phyloP scores from a whole-genome alignment of 768 basidiomycete species.

The Leccinum longicurvipes region DNA sequence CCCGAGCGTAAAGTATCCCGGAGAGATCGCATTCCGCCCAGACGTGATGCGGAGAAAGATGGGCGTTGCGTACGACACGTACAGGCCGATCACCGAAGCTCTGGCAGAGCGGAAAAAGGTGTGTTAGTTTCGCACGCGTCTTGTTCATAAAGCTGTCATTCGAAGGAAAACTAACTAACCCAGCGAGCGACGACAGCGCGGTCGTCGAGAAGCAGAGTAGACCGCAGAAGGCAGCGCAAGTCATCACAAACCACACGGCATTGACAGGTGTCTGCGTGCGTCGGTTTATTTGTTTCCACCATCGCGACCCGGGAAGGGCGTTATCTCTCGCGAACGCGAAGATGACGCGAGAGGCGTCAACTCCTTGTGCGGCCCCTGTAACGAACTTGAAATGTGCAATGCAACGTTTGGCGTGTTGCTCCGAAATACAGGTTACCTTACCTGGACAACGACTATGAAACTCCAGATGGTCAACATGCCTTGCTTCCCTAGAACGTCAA shows the following conservation, averaged over 20 bases:
- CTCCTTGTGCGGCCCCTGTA: constrained; percentile 72
- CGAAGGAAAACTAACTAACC: constrained; percentile 42
- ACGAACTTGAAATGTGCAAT: constrained; percentile 44
- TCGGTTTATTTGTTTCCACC: constrained; percentile 61
- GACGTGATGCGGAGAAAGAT: constrained; percentile 72
- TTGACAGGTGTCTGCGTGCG: constrained; percentile 68
- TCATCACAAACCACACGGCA: constrained; percentile 74
- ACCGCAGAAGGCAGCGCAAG: constrained; percentile 52
- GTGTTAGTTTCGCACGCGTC: neutral
- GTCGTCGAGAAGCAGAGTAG: constrained; percentile 62
- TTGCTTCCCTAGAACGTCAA: constrained; percentile 60
- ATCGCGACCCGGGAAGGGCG: constrained; percentile 67
- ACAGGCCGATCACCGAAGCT: constrained; percentile 67
- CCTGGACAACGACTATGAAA: constrained; percentile 62
- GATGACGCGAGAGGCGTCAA: constrained; percentile 72
- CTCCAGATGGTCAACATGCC: constrained; percentile 75
- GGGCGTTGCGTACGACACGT: constrained; percentile 58
- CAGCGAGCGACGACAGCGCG: constrained; percentile 63
- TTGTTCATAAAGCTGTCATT: neutral
- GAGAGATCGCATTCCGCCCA: constrained; percentile 53
- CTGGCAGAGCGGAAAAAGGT: constrained; percentile 36
- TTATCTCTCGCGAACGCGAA: constrained; percentile 78
- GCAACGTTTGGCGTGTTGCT: neutral
- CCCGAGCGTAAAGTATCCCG: constrained; percentile 61
- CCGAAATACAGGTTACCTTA: constrained; percentile 14